Base-by-base conservation (phyloP, 2,329 filamentous ascomycete genomes). In the Calonectria pteridis region DNA sequence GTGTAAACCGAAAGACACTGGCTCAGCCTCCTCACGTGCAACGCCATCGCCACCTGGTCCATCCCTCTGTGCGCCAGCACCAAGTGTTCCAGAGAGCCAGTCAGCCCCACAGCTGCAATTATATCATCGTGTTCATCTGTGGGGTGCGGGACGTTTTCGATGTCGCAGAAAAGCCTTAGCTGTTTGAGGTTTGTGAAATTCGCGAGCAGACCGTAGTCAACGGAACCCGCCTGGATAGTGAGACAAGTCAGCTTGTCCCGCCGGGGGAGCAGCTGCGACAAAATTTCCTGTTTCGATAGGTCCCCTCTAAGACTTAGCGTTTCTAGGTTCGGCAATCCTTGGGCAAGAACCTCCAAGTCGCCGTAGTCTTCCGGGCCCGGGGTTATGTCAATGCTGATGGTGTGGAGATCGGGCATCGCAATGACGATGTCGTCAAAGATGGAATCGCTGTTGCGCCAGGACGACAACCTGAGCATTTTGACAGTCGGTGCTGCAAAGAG, bases 141-240 rank as follows among this genome's bases (percentile, higher is more conserved):
- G 4, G 53, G 20, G 23, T 66, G 43, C 14, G 64, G 49, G 23
- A 53, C 43, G 16, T 67, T 67, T 28, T 40, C 49, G 16, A 67
- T 67, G 31, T 67, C 63, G 28, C 64, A 67, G 29, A 29, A 26
- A 6, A 67, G 64, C 20, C 29, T 33, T 5, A 67, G 49, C 3
- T 50, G n/a, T 35, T 53, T 67, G 6, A 67, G 64, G 26, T 67
- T 67, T 16, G n/a, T 37, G 26, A 67, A 67, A n/a, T 67, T 49
- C 6, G 49, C 14, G 7, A 67, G 49, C 18, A 67, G 23, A 10
- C 46, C 11, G 20, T 55, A 67, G 33, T 67, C 49, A 26, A 67
- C 23, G 6, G 26, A 40, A 23, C 35, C 35, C 10, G 31, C 49
- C n/a, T 43, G 29, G 23, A 67, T 53, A 2, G 49, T 37, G 23